A percentile compares a stretch with the other conserved stretches of the same genome.
phyloP scores from a whole-genome alignment of 192 early-diverging fungal species.

The Lobosporangium transversale region DNA sequence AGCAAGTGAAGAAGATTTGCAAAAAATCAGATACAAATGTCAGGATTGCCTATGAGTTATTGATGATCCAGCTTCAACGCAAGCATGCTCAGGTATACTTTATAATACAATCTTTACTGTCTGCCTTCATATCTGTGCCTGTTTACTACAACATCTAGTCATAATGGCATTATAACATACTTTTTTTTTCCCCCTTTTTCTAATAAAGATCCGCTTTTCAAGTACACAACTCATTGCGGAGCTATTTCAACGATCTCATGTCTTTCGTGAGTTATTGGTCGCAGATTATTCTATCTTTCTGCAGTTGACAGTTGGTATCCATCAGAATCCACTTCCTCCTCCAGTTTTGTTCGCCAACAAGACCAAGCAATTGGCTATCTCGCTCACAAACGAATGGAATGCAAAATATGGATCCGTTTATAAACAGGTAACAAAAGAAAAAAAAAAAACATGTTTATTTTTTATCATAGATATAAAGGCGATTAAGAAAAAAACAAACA shows the following conservation, averaged over 20 bases:
- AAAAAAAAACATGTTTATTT: neutral
- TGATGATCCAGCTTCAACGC: constrained; percentile 57
- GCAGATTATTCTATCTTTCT: constrained; percentile 63
- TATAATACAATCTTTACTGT: neutral
- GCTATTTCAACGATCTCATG: constrained; percentile 73
- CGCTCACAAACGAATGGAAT: constrained; percentile 66
- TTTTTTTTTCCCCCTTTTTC: neutral
- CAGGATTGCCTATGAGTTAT: constrained; percentile 47
- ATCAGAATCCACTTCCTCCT: constrained; percentile 61
- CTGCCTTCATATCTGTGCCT: too few relatives aligned
- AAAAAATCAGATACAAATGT: constrained; percentile 57
- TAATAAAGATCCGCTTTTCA: constrained; percentile 65
- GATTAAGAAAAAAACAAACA: too few relatives aligned
- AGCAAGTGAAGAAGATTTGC: constrained; percentile 59
- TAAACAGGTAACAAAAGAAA: constrained; percentile 56
- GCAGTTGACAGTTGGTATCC: constrained; percentile 66
- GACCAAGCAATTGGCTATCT: constrained; percentile 58
- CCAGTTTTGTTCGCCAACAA: constrained; percentile 61
- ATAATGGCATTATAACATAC: neutral
- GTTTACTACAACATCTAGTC: neutral
- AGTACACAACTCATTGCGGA: constrained; percentile 66
- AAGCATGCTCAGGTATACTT: constrained; percentile 63
- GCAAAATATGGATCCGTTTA: constrained; percentile 64
- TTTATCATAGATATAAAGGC: too few relatives aligned
- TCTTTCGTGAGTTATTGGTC: constrained; percentile 64